phyloP scores from a whole-genome alignment of 257 asterid species.

The Solanum pinnatisectum region DNA sequence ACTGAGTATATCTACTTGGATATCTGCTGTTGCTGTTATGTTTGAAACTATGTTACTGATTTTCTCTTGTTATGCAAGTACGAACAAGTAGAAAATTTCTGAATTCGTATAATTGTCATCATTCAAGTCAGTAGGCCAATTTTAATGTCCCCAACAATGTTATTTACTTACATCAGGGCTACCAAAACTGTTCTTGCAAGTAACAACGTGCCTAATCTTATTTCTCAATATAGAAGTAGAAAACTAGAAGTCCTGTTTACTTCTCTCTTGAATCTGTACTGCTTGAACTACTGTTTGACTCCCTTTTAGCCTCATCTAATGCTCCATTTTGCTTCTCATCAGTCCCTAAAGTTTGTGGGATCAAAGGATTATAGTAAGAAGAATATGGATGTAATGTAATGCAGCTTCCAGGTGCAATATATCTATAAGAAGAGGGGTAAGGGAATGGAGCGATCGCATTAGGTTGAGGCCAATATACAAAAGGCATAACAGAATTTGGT shows the following conservation, averaged over 20 bases:
- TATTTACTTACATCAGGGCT: background rate
- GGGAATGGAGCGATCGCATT: background rate
- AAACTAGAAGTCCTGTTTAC: background rate
- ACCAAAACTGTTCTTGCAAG: background rate
- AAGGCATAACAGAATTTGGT: conserved; percentile 1
- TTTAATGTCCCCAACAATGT: background rate
- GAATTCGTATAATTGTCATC: background rate
- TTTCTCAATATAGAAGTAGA: background rate
- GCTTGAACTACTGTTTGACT: conserved; percentile 8
- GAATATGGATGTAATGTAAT: background rate
- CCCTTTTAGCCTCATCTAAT: conserved; percentile 2
- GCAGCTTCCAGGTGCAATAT: conserved; percentile 3
- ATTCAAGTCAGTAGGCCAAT: background rate
- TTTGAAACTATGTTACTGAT: background rate
- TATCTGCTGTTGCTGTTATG: background rate
- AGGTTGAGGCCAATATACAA: conserved; percentile 13
- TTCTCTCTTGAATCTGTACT: conserved; percentile 9
- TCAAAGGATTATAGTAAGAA: background rate
- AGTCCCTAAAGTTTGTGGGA: background rate
- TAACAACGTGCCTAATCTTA: background rate
- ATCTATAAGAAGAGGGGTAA: conserved; percentile 3
- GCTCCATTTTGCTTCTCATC: background rate
- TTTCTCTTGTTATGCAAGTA: background rate
- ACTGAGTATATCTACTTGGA: background rate
- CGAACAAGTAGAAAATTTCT: background rate